Percentiles rank a stretch among this genome's conserved stretches.
These are phyloP conservation scores for Fusarium sp. DNA, from an alignment of 2,329 filamentous ascomycete genomes.

Conservation along the genomic window DNA sequence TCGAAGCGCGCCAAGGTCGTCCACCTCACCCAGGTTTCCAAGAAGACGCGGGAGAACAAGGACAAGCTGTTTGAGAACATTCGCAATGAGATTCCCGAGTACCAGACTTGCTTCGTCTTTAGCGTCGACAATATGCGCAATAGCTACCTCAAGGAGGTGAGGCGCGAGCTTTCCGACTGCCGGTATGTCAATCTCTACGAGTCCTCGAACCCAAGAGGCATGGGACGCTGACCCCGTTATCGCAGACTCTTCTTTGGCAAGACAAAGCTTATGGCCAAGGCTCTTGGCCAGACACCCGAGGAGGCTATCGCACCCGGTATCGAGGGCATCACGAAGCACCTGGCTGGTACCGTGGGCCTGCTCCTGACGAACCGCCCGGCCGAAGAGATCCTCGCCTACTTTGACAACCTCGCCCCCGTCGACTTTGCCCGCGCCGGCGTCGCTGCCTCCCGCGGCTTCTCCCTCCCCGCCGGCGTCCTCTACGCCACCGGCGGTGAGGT, in stretches of 20 bases:
- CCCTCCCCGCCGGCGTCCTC: slow-evolving; percentile 82
- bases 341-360: slow-evolving; percentile 85
- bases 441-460: slow-evolving; percentile 75
- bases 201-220: no score
- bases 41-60: slow-evolving; percentile 93
- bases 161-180: slow-evolving; percentile 82
- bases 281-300: slow-evolving; percentile 79
- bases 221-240: background rate
- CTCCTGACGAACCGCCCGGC: slow-evolving; percentile 85
- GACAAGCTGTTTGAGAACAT: slow-evolving; percentile 88
- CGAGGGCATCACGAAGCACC: slow-evolving; percentile 70
- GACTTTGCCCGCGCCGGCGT: slow-evolving; percentile 93
- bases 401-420: slow-evolving; percentile 73
- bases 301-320: slow-evolving; percentile 83
- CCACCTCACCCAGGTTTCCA: slow-evolving; percentile 88
- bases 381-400: slow-evolving; percentile 72
- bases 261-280: slow-evolving; percentile 98
- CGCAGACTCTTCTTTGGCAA: slow-evolving; percentile 95
- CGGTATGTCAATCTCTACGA: slow-evolving; percentile 62
- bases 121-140: slow-evolving; percentile 98
- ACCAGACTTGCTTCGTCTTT: slow-evolving; percentile 93
- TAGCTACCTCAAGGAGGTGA: slow-evolving; percentile 90
- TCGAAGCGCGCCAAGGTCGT: slow-evolving; percentile 92
- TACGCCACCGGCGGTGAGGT: slow-evolving; percentile 83
- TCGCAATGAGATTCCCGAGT: slow-evolving; percentile 82